Evolutionary conservation across 805 yeast species (phyloP).

Genomic region (Wickerhamomyces tratensis): DNA sequence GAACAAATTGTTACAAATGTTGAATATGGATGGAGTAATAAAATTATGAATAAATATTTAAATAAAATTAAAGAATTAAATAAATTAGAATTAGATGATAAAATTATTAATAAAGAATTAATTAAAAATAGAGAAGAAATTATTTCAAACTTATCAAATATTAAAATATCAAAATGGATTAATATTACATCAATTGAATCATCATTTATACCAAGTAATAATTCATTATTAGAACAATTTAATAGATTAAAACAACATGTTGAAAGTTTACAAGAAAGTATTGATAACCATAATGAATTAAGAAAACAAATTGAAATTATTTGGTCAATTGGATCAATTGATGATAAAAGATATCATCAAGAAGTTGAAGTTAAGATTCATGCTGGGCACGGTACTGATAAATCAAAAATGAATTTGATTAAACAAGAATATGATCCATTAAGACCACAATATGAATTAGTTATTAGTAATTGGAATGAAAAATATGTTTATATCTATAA

Average conservation of each 20-base stretch:
- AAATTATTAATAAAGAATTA: too few relatives aligned
- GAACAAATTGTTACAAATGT: slow-evolving; percentile 61
- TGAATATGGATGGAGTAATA: slow-evolving; percentile 70
- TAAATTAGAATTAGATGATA: slow-evolving; percentile 1
- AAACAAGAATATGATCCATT: not conserved
- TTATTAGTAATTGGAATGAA: slow-evolving; percentile 32
- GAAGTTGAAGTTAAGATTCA: too few relatives aligned
- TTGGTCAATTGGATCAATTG: slow-evolving; percentile 18
- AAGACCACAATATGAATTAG: slow-evolving; percentile 16
- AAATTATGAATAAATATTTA: slow-evolving; percentile 8
- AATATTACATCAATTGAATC: slow-evolving; percentile 18
- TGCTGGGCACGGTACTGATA: too few relatives aligned
- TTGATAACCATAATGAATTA: slow-evolving; percentile 33
- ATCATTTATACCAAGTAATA: slow-evolving; percentile 19
- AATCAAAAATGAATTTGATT: too few relatives aligned
- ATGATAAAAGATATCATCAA: not conserved
- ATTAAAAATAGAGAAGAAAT: too few relatives aligned
- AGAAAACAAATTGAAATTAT: slow-evolving; percentile 25
- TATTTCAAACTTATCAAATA: not conserved
- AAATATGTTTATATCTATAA: slow-evolving; percentile 27
- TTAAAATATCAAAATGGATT: slow-evolving; percentile 15
- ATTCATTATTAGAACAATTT: slow-evolving; percentile 27
- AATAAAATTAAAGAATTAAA: not conserved
- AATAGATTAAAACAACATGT: slow-evolving; percentile 29
- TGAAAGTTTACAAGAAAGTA: slow-evolving; percentile 24